Evolutionary conservation across 73 alveolate genomes (phyloP).

Genomic region (Paramecium sexaurelia): DNA sequence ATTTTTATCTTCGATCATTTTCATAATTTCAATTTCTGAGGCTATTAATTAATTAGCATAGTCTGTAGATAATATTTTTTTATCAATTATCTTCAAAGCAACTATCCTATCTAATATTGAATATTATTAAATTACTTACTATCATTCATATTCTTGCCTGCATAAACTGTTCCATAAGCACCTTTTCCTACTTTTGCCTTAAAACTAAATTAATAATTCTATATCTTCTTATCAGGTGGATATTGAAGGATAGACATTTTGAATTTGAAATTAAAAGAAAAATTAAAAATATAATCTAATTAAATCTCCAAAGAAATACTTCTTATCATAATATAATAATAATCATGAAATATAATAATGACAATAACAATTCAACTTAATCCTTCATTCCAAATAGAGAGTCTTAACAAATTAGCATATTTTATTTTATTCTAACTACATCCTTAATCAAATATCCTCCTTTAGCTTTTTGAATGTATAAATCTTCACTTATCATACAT

Average conservation of each 20-base stretch:
- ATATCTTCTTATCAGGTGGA: constrained; percentile 55
- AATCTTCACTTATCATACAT: too few relatives aligned
- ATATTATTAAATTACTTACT: background rate
- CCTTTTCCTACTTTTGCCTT: constrained; percentile 62
- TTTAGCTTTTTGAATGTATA: too few relatives aligned
- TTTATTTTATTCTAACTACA: too few relatives aligned
- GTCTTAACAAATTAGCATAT: too few relatives aligned
- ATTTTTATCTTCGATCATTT: constrained; percentile 2
- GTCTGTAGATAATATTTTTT: constrained; percentile 29
- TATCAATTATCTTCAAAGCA: constrained; percentile 30
- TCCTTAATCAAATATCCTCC: too few relatives aligned
- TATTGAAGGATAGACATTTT: background rate
- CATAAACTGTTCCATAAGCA: constrained; percentile 69
- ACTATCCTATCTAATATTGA: constrained; percentile 8
- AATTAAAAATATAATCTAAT: background rate
- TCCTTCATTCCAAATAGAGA: too few relatives aligned
- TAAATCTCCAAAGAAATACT: background rate
- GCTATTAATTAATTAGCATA: constrained; percentile 47
- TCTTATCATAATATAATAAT: background rate
- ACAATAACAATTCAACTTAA: too few relatives aligned
- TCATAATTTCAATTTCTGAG: constrained; percentile 56
- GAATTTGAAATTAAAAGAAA: background rate
- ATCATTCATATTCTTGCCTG: constrained; percentile 55
- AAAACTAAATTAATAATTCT: constrained; percentile 51
- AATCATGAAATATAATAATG: background rate